phyloP scores from a whole-genome alignment of 1,139 yeast species.

The Candida labiduridarum region DNA sequence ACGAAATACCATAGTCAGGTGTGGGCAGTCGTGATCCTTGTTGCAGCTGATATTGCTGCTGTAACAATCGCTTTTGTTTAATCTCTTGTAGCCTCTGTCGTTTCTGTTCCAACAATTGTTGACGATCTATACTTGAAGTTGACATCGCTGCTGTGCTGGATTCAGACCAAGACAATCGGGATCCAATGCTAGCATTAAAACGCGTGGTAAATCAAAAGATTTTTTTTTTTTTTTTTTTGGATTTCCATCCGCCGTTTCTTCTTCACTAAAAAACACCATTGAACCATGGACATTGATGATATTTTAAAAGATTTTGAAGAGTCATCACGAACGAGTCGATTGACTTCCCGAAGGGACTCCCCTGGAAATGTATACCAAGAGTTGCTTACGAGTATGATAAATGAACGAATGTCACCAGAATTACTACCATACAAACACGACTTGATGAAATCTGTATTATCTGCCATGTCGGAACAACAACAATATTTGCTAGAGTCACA shows the following conservation, averaged over 20 bases:
- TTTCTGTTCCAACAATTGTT: constrained; percentile 42
- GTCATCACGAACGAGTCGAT: constrained; percentile 13
- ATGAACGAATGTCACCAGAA: constrained; percentile 86
- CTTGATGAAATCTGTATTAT: constrained; percentile 59
- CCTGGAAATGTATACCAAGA: constrained; percentile 32
- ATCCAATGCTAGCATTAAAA: not conserved
- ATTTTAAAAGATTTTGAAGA: constrained; percentile 64
- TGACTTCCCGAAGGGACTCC: not conserved
- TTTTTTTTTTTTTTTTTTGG: constrained; percentile 3
- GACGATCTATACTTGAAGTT: constrained; percentile 35
- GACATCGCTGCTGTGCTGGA: constrained; percentile 8
- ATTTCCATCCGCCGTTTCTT: not conserved
- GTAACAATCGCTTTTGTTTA: constrained; percentile 29
- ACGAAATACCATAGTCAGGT: constrained; percentile 10
- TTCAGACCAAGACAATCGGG: not conserved
- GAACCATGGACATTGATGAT: constrained; percentile 63
- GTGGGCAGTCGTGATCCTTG: constrained; percentile 3
- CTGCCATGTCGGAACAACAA: constrained; percentile 65
- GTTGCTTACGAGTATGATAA: constrained; percentile 72
- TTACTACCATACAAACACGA: constrained; percentile 68
- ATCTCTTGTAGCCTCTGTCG: constrained; percentile 45
- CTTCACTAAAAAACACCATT: not conserved
- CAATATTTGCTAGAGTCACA: constrained; percentile 68
- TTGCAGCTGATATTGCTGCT: not conserved
- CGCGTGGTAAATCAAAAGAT: constrained; percentile 8